Conservation (phyloP, 805 yeast genomes). For the Wickerhamiella azyma region DNA sequence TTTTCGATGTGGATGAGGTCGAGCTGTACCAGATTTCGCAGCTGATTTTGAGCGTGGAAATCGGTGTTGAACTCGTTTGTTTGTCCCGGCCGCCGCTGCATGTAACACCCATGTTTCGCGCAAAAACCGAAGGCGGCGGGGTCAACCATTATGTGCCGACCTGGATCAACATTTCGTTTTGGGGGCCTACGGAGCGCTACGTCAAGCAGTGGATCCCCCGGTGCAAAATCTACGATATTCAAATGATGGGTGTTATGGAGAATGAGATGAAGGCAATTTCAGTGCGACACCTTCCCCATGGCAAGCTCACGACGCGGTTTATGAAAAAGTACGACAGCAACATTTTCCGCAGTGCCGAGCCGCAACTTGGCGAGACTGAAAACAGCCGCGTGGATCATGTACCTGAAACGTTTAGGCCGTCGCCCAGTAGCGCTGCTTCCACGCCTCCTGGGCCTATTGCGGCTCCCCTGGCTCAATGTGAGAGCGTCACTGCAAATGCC, state of each 20-base stretch:
- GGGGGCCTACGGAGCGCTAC: constrained; percentile 44
- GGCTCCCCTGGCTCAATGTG: neutral
- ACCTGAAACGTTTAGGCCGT: neutral
- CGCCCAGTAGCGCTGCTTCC: neutral
- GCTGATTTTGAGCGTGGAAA: constrained; percentile 61
- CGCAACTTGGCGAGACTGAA: neutral
- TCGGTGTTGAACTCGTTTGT: constrained; percentile 80
- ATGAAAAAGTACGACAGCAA: constrained; percentile 50
- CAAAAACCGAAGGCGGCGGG: constrained; percentile 26
- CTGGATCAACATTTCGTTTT: constrained; percentile 91
- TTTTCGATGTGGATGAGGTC: constrained; percentile 80
- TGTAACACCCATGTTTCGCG: constrained; percentile 72
- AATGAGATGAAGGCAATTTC: constrained; percentile 63
- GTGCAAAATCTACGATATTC: constrained; percentile 86
- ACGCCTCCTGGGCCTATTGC: neutral
- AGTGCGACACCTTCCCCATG: constrained; percentile 40
- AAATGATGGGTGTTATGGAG: constrained; percentile 97
- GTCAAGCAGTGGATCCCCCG: constrained; percentile 68
- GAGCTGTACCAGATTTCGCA: constrained; percentile 61
- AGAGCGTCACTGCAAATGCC: neutral
- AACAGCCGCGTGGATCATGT: neutral
- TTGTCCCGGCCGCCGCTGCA: constrained; percentile 85
- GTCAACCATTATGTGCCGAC: constrained; percentile 65
- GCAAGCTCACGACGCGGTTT: constrained; percentile 23
- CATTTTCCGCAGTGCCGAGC: constrained; percentile 30